Base-by-base conservation (phyloP, 2,329 filamentous ascomycete species). In the Botrytis sinoallii region DNA sequence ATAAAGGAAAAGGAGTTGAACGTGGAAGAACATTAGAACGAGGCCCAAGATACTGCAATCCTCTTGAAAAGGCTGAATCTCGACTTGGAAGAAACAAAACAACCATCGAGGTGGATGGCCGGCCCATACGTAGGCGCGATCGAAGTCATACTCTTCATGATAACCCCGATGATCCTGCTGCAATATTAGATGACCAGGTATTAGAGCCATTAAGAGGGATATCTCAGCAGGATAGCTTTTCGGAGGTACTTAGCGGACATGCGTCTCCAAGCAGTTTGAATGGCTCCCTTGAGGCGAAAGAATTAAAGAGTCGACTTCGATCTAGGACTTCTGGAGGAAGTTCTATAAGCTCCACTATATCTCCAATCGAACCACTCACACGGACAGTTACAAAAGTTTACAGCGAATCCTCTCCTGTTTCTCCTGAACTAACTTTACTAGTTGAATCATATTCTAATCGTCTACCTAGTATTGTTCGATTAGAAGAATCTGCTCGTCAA, bases 101-200 rank as follows among this genome's bases (percentile, higher is more conserved):
- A 25, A 74, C 77, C 2, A 80, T 80, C 59, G 77, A 80, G 67
- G 59, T 79, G 14, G 77, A 81, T 75, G 71, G 73, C 20, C 72
- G 73, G 25, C 71, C 76, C 12, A 77, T 80, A 8, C 60, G 73
- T 16, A 78, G 75, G 59, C 77, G 77, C 16, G 76, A 77, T 71
- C 79, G 79, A 18, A 81, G 79, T 61, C 78, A 75, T 68, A 80
- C 78, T 5, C 76, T 79, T 55, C 77, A 78, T 42, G 78, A 81
- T 25, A 71, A 81, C 57, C 79, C 79, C 12, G 73, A 66, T 4
- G 78, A 80, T 75, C 76, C 75, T 22, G 73, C 72, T 64, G 79
- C 78, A 7, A 73, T 77, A 32, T 72, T 81, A 4, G 80, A 81
- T 38, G 80, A 81, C 63, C 69, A 76, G 29, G 35, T 81, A 32